phyloP scores from a whole-genome alignment of 2,329 filamentous ascomycete species.

The Epichloe sibirici region DNA sequence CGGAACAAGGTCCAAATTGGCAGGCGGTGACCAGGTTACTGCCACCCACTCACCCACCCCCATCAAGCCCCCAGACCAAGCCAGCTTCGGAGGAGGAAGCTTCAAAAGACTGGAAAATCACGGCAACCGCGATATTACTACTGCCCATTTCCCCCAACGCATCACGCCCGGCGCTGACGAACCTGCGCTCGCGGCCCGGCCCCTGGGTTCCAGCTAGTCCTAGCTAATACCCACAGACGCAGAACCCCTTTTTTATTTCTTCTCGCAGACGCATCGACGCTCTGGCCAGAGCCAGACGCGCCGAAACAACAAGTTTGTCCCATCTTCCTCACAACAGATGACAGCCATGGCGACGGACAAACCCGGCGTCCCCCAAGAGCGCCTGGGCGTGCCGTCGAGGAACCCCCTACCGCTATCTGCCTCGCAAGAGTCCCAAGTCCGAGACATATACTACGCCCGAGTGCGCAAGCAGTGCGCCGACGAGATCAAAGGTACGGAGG shows the following conservation, averaged over 20 bases:
- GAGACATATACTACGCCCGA: slow-evolving; percentile 67
- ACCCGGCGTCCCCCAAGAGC: slow-evolving; percentile 23
- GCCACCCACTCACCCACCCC: background rate
- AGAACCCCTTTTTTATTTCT: no score
- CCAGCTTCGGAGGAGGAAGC: background rate
- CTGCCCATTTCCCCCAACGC: no score
- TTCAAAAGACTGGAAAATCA: background rate
- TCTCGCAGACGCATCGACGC: no score
- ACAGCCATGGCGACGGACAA: slow-evolving; percentile 11
- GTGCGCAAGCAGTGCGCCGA: slow-evolving; percentile 64
- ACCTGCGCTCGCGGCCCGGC: no score
- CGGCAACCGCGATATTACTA: background rate
- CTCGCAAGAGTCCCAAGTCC: slow-evolving; percentile 69
- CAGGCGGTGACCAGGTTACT: background rate
- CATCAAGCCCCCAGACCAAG: background rate
- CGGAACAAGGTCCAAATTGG: background rate
- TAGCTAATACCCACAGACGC: no score
- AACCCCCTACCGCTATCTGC: slow-evolving; percentile 78
- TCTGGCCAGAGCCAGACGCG: background rate
- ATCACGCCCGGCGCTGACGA: no score
- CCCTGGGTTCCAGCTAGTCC: no score
- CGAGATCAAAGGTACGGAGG: slow-evolving; percentile 58
- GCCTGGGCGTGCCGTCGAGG: slow-evolving; percentile 42
- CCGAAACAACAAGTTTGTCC: no score
- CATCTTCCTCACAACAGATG: background rate